Base-by-base conservation (phyloP, 306 rosid species). In the Dalbergia cochinchinensis region DNA sequence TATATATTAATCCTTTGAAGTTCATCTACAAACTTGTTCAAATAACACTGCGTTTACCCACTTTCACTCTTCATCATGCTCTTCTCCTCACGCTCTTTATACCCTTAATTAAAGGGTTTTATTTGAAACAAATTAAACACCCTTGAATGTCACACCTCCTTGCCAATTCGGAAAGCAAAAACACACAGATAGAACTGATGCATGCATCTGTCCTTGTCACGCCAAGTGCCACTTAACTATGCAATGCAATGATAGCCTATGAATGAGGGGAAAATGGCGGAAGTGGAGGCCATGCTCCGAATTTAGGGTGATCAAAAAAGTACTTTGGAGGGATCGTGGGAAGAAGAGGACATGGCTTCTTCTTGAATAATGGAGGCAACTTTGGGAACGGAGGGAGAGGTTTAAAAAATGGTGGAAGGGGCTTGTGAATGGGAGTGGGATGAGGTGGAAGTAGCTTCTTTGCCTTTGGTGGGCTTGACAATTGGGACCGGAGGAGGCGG, bases 401-500 rank as follows among this genome's bases (percentile, higher is more conserved):
- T 71, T 50, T 78, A 1, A 26, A 26, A 26, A 26, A 26, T 47
- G 53, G 53, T 47, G 12, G 31, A 26, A 26, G 11, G 8, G 53
- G 53, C 14, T 4, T 39, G 10, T 50, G 37, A 0, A 63, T n/a
- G 7, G 75, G 82, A 4, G n/a, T 26, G 31, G 31, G 31, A 26
- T 26, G 31, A 5, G 84, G 84, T 31, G 83, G 83, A 14, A 26
- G 31, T 26, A 26, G 31, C 31, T 26, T 26, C 31, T 26, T 26
- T 26, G 31, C 31, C 31, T 26, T 26, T 26, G 31, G 31, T 26
- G 31, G 31, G 31, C 31, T 26, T 26, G 31, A 26, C 31, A 26
- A 26, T 34, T 0, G 71, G 78, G 0, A 82, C 79, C 10, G 88
- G 83, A 0, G 85, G 88, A 0, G 94, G 89, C 4, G 86, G 89